These are phyloP conservation scores for Pseudozyma sp. DNA, from an alignment of 1,284 basidiomycete genomes.

Conservation along the genomic window DNA sequence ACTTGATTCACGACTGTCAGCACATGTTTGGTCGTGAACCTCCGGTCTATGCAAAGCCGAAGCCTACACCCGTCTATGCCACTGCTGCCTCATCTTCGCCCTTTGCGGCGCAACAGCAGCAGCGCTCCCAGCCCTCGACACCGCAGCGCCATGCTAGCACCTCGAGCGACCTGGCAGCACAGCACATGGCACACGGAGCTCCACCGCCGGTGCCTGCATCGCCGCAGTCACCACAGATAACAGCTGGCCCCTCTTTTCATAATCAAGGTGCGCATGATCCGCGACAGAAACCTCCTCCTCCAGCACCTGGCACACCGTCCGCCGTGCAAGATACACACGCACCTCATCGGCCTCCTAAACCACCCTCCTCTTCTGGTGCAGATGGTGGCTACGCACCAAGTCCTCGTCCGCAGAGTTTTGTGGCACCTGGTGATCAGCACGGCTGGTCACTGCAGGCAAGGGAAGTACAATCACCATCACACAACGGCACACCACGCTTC, in stretches of 20 bases:
- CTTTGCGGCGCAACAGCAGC: slow-evolving; percentile 11
- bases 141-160: slow-evolving; percentile 33
- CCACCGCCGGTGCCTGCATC: slow-evolving; percentile 32
- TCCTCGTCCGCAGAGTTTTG: slow-evolving; percentile 20
- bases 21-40: slow-evolving; percentile 84
- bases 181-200: slow-evolving; percentile 4
- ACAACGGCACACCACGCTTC: slow-evolving; percentile 6
- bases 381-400: slow-evolving; percentile 20
- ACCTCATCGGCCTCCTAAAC: slow-evolving; percentile 46
- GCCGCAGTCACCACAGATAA: slow-evolving; percentile 19
- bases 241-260: slow-evolving; percentile 10
- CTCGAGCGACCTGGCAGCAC: slow-evolving; percentile 11
- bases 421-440: slow-evolving; percentile 11
- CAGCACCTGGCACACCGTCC: slow-evolving; percentile 16
- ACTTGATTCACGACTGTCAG: slow-evolving; percentile 79
- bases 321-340: slow-evolving; percentile 14
- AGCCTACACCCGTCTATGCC: slow-evolving; percentile 51
- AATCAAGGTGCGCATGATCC: slow-evolving; percentile 5
- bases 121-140: slow-evolving; percentile 38
- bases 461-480: slow-evolving; percentile 18
- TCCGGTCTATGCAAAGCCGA: slow-evolving; percentile 89
- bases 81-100: slow-evolving; percentile 11
- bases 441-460: slow-evolving; percentile 6
- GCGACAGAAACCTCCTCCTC: slow-evolving; percentile 33
- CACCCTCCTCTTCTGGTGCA: slow-evolving; percentile 19